These are phyloP conservation scores for Immersiporthe knoxdaviesiana DNA, from an alignment of 2,329 filamentous ascomycete genomes.

Conservation along the genomic window DNA sequence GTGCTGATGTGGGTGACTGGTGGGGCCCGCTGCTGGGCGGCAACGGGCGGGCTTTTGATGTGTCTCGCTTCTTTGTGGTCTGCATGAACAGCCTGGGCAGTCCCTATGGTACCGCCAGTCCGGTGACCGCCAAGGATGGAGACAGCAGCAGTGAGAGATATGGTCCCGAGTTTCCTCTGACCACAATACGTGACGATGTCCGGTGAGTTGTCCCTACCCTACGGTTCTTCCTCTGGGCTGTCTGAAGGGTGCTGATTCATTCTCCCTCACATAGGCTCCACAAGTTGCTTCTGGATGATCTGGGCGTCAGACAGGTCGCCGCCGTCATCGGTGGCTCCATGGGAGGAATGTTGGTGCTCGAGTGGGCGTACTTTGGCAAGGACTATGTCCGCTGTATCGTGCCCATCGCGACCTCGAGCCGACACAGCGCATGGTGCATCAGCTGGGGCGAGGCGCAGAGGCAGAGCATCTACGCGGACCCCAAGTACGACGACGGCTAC, in stretches of 20 bases:
- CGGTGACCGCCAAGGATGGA: conserved; percentile 85
- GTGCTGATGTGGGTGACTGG: conserved; percentile 84
- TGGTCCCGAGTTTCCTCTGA: conserved; percentile 93
- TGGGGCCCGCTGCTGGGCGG: conserved; percentile 84
- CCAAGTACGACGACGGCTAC: conserved; percentile 97
- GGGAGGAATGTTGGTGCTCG: conserved; percentile 87
- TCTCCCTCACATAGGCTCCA: conserved; percentile 64
- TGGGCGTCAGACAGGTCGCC: conserved; percentile 78
- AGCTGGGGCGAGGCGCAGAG: conserved; percentile 89
- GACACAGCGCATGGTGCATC: conserved; percentile 88
- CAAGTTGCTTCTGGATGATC: conserved; percentile 76
- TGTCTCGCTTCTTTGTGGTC: conserved; percentile 80
- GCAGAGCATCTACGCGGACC: conserved; percentile 95
- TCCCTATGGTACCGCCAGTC: conserved; percentile 85
- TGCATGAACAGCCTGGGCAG: conserved; percentile 87
- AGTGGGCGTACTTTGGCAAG: conserved; percentile 89
- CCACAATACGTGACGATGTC: conserved; percentile 93
- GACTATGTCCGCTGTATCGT: conserved; percentile 81
- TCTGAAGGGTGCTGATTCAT: no score
- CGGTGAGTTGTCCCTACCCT: conserved; percentile 62
- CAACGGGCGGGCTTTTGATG: conserved; percentile 78
- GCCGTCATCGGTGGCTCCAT: conserved; percentile 83
- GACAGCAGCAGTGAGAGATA: conserved; percentile 75
- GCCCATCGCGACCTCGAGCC: conserved; percentile 81
- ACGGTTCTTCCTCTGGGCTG: not conserved